Conservation (phyloP, 352 stramenopile species). For the Pythium utonaiense region DNA sequence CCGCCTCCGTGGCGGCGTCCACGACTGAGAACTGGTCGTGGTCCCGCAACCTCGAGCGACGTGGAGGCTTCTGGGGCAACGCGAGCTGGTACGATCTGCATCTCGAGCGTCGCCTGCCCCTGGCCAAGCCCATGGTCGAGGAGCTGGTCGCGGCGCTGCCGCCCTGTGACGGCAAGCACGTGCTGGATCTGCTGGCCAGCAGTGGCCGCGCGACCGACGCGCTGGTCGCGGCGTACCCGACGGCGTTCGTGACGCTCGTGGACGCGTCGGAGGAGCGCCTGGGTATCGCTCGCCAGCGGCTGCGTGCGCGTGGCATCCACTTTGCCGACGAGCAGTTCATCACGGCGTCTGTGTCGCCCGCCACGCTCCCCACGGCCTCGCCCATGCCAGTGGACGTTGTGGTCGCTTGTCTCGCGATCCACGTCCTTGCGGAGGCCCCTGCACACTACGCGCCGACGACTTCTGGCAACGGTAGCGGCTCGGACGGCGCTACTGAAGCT, state of each 20-base stretch:
- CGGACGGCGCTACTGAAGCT: not conserved
- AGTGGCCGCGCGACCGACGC: constrained; percentile 53
- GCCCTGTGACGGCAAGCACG: constrained; percentile 48
- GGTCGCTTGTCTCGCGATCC: constrained; percentile 58
- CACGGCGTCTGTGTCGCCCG: constrained; percentile 11
- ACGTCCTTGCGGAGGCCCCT: constrained; percentile 57
- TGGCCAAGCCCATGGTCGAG: constrained; percentile 54
- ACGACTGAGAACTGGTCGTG: constrained; percentile 33
- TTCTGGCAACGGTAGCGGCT: not conserved
- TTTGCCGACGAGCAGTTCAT: constrained; percentile 32
- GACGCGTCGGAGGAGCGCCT: constrained; percentile 57
- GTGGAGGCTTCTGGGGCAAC: constrained; percentile 71
- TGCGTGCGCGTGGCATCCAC: constrained; percentile 18
- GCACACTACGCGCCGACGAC: constrained; percentile 35
- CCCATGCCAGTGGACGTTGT: constrained; percentile 48
- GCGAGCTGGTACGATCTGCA: constrained; percentile 80
- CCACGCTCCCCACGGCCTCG: constrained; percentile 25
- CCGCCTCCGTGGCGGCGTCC: not conserved
- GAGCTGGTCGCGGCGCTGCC: constrained; percentile 61
- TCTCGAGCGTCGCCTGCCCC: constrained; percentile 48
- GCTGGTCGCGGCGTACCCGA: constrained; percentile 60
- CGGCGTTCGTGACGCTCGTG: constrained; percentile 45
- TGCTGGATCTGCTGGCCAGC: constrained; percentile 67
- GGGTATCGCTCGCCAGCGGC: constrained; percentile 40
- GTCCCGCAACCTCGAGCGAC: constrained; percentile 54